phyloP scores from a whole-genome alignment of 441 rosid genomes.

The Viola pubescens region DNA sequence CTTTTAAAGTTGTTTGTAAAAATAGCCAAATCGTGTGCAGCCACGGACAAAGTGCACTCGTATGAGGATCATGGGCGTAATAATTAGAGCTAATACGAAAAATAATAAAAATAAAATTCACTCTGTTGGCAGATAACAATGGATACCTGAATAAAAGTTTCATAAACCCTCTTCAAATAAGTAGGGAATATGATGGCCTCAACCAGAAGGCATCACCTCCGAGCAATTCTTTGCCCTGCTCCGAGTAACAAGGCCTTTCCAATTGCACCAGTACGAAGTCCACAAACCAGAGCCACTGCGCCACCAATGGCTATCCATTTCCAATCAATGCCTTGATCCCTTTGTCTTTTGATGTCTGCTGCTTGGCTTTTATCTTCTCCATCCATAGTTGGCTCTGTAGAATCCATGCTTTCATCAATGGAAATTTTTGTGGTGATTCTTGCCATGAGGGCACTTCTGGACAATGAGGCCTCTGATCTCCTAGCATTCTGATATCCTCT shows the following conservation, averaged over 20 bases:
- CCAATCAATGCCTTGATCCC: conserved; percentile 66
- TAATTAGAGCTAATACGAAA: no score
- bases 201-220: conserved; percentile 42
- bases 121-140: no score
- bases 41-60: no score
- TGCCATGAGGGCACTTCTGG: conserved; percentile 65
- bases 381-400: conserved; percentile 21
- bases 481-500: conserved; percentile 73
- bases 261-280: conserved; percentile 58
- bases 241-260: conserved; percentile 77
- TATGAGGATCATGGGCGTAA: no score
- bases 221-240: conserved; percentile 72
- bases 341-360: conserved; percentile 23
- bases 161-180: not conserved
- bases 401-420: conserved; percentile 32
- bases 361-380: conserved; percentile 38
- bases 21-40: no score
- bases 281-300: conserved; percentile 63
- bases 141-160: conserved; percentile 6
- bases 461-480: conserved; percentile 44
- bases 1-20: no score
- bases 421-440: conserved; percentile 61
- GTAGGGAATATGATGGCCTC: not conserved
- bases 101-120: no score
- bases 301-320: conserved; percentile 85